phyloP scores from a whole-genome alignment of 371 early-diverging fungal genomes.

The Fennellomyces sp. region DNA sequence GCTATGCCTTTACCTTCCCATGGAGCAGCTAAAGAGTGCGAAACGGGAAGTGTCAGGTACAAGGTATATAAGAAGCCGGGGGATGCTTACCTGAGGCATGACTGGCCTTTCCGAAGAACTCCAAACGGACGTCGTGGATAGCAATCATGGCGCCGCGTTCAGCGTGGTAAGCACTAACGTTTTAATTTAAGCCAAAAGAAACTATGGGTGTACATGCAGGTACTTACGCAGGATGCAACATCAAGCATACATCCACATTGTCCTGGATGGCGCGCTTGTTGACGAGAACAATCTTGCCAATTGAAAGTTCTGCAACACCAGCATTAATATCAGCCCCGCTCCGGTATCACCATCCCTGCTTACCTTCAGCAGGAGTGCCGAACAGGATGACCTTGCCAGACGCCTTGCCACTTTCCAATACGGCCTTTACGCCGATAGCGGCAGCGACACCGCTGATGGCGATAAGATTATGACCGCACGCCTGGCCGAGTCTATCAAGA shows the following conservation, averaged over 20 bases:
- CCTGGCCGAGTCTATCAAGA: conserved; percentile 43
- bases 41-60: background rate
- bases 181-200: background rate
- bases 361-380: conserved; percentile 76
- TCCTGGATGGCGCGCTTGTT: conserved; percentile 62
- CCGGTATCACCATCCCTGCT: background rate
- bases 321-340: background rate
- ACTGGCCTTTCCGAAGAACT: conserved; percentile 61
- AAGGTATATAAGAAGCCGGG: background rate
- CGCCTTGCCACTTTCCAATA: conserved; percentile 49
- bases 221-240: conserved; percentile 71
- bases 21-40: conserved; percentile 37
- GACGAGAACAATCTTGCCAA: conserved; percentile 73
- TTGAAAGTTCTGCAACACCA: conserved; percentile 37
- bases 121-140: conserved; percentile 38
- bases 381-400: conserved; percentile 64
- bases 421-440: conserved; percentile 54
- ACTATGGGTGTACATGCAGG: background rate
- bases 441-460: conserved; percentile 68
- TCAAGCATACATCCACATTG: conserved; percentile 65
- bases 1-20: conserved; percentile 60
- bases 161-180: conserved; percentile 20
- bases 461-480: conserved; percentile 65
- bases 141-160: conserved; percentile 36
- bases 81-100: conserved; percentile 46